These are phyloP conservation scores for Pisolithus marmoratus DNA, from an alignment of 768 basidiomycete species.

Conservation along the genomic window DNA sequence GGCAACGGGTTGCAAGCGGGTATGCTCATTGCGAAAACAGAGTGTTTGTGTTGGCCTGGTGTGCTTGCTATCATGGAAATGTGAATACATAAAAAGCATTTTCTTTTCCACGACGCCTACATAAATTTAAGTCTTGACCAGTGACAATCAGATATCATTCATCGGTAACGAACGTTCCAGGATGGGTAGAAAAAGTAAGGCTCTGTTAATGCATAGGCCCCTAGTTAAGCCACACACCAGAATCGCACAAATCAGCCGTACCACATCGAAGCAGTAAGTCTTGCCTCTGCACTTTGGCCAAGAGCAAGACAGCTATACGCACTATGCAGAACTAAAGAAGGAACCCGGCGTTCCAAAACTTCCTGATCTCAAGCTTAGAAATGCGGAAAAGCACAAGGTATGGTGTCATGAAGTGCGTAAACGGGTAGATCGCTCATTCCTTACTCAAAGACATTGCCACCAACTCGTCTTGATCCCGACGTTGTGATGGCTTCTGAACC, in stretches of 20 bases:
- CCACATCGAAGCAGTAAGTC: conserved; percentile 23
- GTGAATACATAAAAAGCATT: too few species aligned
- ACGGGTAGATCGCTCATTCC: not conserved
- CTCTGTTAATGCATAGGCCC: not conserved
- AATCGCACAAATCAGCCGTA: conserved; percentile 18
- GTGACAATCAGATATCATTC: too few species aligned
- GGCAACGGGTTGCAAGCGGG: too few species aligned
- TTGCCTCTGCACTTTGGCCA: not conserved
- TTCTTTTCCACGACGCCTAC: too few species aligned
- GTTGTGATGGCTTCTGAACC: conserved; percentile 71
- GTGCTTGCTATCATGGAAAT: too few species aligned
- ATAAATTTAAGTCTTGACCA: too few species aligned
- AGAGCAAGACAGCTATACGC: not conserved
- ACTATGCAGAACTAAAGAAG: conserved; percentile 65
- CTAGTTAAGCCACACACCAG: conserved; percentile 6
- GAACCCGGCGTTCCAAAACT: conserved; percentile 87
- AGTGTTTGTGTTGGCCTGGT: too few species aligned
- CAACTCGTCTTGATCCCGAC: conserved; percentile 41
- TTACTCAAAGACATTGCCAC: conserved; percentile 18
- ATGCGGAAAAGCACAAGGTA: conserved; percentile 43
- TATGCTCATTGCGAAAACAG: too few species aligned
- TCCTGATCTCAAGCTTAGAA: conserved; percentile 60
- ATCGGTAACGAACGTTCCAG: not conserved
- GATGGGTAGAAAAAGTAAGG: conserved; percentile 30
- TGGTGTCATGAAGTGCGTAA: conserved; percentile 28